These are phyloP conservation scores for Moricandia moricandioides DNA, from an alignment of 345 rosid genomes.

Conservation along the genomic window DNA sequence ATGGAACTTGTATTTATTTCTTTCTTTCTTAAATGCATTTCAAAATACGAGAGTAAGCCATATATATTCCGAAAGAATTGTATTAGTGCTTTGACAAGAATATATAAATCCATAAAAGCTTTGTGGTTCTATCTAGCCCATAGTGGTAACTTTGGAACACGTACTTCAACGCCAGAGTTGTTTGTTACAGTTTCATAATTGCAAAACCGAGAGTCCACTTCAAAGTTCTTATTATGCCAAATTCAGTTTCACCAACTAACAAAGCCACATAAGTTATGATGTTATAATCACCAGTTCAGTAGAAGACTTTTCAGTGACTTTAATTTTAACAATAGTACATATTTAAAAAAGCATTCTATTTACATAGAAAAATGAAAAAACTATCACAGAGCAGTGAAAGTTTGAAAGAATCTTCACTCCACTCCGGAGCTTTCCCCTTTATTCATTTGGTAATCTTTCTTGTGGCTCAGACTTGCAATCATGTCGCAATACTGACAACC, in stretches of 20 bases:
- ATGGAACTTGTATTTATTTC: too few species aligned
- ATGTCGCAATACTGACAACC: constrained; percentile 56
- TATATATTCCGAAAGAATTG: constrained; percentile 7
- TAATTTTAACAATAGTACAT: not conserved
- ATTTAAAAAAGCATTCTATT: constrained; percentile 27
- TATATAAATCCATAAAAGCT: not conserved
- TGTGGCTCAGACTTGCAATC: constrained; percentile 53
- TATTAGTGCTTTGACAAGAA: not conserved
- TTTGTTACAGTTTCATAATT: constrained; percentile 54
- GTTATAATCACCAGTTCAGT: not conserved
- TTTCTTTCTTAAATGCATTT: not conserved
- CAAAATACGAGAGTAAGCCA: not conserved
- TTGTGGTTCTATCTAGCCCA: constrained; percentile 46
- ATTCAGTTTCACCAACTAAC: not conserved
- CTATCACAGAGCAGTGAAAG: constrained; percentile 13
- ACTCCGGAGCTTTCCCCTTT: constrained; percentile 6
- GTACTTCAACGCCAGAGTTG: constrained; percentile 26
- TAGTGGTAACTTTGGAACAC: constrained; percentile 39
- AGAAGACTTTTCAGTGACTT: not conserved
- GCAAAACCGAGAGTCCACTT: constrained; percentile 68
- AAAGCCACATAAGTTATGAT: not conserved
- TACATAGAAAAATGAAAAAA: constrained; percentile 43
- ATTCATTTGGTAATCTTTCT: constrained; percentile 43
- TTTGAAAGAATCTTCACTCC: constrained; percentile 38
- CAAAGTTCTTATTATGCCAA: not conserved